Evolutionary conservation across 2,329 filamentous ascomycete genomes (phyloP), one percentile per base, ranked within the genome.

Genomic region (Plenodomus biglobosus): DNA sequence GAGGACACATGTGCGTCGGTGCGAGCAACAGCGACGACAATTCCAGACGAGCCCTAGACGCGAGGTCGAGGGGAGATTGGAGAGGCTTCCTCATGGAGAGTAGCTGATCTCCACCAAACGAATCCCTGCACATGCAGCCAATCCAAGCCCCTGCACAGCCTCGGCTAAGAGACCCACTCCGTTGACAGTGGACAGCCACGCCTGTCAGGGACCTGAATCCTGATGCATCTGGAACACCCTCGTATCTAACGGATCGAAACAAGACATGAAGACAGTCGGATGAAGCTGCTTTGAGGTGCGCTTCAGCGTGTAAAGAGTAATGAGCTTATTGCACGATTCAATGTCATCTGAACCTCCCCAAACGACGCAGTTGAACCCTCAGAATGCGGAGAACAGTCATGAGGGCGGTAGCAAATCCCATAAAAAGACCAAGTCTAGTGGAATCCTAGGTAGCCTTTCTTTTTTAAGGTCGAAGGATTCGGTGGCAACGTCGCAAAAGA

Each of bases 391-490:
- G 45, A 38, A 41, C 17, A 43, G 18, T 37, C 46, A 38, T 17
- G 39, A 52, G 21, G 48, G 44, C 10, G 42, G 39, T 13, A 40
- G 40, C 37, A 39, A 34, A 32, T 36, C 42, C 22, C 40, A 50
- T 30, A 39, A 75, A 64, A 77, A 82, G 66, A 83, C 74, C 60
- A 72, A 81, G 42, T 87, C 84, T 20, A 83, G 83, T 27, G 82
- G 83, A 50, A 76, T 92, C 37, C 75, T 92, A 22, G 85, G 86
- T 35, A 83, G 81, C 55, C 27, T 32, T 15, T 32, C 27, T 8
- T 32, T 32, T 32, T 11, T 32, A 11, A 32, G 15, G 27, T 11
- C 76, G 8, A 53, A 43, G 21, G 40, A 49, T 46, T 15, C 27
- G 8, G 13, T 3, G 13, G 11, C 13, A 11, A 32, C 6, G 58